Percentiles rank a stretch among this genome's conserved stretches.
Evolutionary conservation across 371 early-diverging fungal genomes (phyloP).

Genomic region (Rhizopus microsporus): DNA sequence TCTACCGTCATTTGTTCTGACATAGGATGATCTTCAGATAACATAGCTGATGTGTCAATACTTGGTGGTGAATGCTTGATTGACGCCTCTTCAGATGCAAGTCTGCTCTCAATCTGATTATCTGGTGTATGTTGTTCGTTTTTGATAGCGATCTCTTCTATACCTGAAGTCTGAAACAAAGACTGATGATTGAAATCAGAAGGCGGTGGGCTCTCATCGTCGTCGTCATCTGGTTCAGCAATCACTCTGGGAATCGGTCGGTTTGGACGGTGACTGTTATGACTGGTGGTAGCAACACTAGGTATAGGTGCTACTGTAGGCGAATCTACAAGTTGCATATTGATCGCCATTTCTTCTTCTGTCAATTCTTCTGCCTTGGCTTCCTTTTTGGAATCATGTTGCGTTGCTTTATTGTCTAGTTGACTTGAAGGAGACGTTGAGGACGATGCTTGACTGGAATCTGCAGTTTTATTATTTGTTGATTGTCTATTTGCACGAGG

Average conservation of each 20-base stretch:
- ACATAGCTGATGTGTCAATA: no score
- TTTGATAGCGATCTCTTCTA: not conserved
- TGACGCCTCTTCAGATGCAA: no score
- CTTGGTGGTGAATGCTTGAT: no score
- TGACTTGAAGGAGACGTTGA: not conserved
- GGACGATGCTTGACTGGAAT: constrained; percentile 21
- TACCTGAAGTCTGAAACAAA: not conserved
- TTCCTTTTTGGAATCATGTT: not conserved
- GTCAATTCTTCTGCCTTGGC: constrained; percentile 3
- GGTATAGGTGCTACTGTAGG: not conserved
- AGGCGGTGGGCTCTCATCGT: not conserved
- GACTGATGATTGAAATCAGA: not conserved
- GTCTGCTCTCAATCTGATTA: no score
- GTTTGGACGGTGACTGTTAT: not conserved
- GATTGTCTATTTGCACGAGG: constrained; percentile 13
- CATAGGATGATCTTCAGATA: not conserved
- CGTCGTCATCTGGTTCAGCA: not conserved
- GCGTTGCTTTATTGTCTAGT: not conserved
- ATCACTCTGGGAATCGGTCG: not conserved
- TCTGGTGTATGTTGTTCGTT: no score
- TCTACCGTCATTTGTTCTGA: not conserved
- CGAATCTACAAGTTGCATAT: not conserved
- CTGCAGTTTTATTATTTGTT: not conserved
- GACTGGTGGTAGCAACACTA: not conserved
- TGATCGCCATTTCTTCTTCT: constrained; percentile 13